These are phyloP conservation scores for Paracorniculantispora psalliotae DNA, from an alignment of 2,329 filamentous ascomycete species.

Conservation along the genomic window DNA sequence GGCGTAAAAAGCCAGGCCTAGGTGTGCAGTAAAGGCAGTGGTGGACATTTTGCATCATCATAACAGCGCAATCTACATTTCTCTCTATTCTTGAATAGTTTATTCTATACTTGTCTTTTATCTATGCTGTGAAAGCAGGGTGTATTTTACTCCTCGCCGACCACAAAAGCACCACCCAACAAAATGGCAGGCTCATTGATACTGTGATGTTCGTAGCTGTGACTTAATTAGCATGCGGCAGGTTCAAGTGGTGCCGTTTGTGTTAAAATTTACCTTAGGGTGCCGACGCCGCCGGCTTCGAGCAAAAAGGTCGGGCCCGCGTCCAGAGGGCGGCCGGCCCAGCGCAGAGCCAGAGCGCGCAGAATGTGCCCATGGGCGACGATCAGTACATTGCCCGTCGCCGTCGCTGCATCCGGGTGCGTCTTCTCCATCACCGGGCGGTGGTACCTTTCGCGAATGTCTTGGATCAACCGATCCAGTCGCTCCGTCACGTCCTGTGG, in stretches of 20 bases:
- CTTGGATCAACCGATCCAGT: constrained; percentile 69
- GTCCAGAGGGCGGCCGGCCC: constrained; percentile 68
- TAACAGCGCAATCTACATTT: neutral
- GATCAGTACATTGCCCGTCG: constrained; percentile 44
- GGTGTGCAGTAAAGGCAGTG: neutral
- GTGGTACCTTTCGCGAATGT: constrained; percentile 66
- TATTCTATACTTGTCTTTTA: neutral
- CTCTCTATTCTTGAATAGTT: neutral
- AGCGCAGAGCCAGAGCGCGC: constrained; percentile 80
- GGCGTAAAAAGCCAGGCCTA: neutral
- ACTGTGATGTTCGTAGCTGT: constrained; percentile 72
- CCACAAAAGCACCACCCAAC: constrained; percentile 66
- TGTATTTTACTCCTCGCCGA: constrained; percentile 32
- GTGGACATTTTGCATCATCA: neutral
- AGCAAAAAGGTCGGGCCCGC: constrained; percentile 75
- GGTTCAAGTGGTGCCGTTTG: no score
- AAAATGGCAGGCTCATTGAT: constrained; percentile 76
- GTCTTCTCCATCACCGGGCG: constrained; percentile 52
- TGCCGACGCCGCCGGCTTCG: constrained; percentile 83
- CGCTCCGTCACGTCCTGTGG: constrained; percentile 68
- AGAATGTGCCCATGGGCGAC: constrained; percentile 91
- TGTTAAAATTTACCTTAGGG: constrained; percentile 70
- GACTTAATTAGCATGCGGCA: constrained; percentile 15
- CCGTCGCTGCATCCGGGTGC: constrained; percentile 34
- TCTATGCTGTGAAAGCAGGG: neutral